Evolutionary conservation across 225 moss, liverwort and hornwort species (phyloP).

Genomic region (Marchantia paleacea): DNA sequence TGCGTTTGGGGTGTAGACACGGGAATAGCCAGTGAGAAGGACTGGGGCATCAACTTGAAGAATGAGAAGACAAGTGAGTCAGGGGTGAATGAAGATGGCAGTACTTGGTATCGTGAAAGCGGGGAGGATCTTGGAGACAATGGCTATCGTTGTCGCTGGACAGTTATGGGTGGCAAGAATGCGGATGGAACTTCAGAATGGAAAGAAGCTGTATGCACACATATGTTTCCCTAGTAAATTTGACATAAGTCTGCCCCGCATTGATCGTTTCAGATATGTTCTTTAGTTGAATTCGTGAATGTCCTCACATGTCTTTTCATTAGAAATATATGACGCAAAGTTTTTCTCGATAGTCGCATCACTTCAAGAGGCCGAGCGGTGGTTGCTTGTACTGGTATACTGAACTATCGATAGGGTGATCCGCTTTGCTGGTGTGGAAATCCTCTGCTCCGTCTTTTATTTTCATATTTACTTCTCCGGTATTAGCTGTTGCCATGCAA

Average conservation of each 20-base stretch:
- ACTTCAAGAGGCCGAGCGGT: background rate
- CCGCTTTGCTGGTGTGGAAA: background rate
- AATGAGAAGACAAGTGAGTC: conserved; percentile 82
- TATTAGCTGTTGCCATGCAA: background rate
- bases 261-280: background rate
- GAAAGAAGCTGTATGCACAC: conserved; percentile 89
- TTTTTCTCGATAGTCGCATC: background rate
- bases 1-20: conserved; percentile 49
- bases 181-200: conserved; percentile 84
- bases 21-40: conserved; percentile 96
- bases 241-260: background rate
- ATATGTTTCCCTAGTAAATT: background rate
- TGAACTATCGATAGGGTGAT: background rate
- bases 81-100: conserved; percentile 72
- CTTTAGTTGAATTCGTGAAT: background rate
- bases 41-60: conserved; percentile 90
- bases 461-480: background rate
- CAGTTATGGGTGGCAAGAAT: conserved; percentile 89
- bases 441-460: background rate
- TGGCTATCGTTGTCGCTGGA: conserved; percentile 95
- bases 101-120: conserved; percentile 85
- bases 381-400: background rate
- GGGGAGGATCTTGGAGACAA: conserved; percentile 92
- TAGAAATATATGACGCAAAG: background rate
- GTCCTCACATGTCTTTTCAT: background rate